phyloP scores from a whole-genome alignment of 2,329 filamentous ascomycete species.

The Conoideocrella luteorostrata region DNA sequence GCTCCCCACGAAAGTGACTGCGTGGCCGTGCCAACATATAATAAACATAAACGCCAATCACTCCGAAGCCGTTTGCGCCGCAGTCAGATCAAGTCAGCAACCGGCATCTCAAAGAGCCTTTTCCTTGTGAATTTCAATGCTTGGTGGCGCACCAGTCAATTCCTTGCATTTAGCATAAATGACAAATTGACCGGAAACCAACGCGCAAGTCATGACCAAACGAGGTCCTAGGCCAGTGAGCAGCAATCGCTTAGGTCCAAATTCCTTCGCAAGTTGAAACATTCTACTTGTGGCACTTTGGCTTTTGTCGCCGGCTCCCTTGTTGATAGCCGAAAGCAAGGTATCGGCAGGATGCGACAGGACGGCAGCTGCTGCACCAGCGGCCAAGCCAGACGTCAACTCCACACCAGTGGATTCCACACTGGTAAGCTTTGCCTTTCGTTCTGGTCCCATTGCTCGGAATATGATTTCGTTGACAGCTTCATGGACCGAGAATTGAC shows the following conservation, averaged over 20 bases:
- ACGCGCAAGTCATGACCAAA: slow-evolving; percentile 46
- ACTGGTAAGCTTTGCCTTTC: slow-evolving; percentile 62
- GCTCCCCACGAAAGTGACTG: too few species aligned
- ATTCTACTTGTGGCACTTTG: slow-evolving; percentile 44
- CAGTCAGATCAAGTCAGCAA: not conserved
- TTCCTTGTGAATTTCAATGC: slow-evolving; percentile 49
- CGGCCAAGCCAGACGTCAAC: slow-evolving; percentile 77
- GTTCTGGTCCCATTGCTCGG: slow-evolving; percentile 55
- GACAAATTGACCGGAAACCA: slow-evolving; percentile 48
- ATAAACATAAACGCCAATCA: not conserved
- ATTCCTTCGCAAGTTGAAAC: slow-evolving; percentile 45
- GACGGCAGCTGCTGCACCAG: slow-evolving; percentile 81
- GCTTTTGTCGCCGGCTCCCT: slow-evolving; percentile 42
- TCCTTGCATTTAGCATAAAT: slow-evolving; percentile 50
- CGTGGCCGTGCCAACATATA: too few species aligned
- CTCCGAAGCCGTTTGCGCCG: not conserved
- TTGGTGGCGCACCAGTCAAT: slow-evolving; percentile 42
- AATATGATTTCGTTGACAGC: slow-evolving; percentile 76
- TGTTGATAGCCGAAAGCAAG: slow-evolving; percentile 49
- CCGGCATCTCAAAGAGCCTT: slow-evolving; percentile 15
- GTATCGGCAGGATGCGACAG: slow-evolving; percentile 84
- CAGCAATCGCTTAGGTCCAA: slow-evolving; percentile 42
- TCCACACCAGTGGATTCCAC: slow-evolving; percentile 76
- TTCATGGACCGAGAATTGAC: slow-evolving; percentile 92
- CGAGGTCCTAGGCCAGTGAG: slow-evolving; percentile 43